phyloP scores from a whole-genome alignment of 805 yeast species.

The Suhomyces sp. region DNA sequence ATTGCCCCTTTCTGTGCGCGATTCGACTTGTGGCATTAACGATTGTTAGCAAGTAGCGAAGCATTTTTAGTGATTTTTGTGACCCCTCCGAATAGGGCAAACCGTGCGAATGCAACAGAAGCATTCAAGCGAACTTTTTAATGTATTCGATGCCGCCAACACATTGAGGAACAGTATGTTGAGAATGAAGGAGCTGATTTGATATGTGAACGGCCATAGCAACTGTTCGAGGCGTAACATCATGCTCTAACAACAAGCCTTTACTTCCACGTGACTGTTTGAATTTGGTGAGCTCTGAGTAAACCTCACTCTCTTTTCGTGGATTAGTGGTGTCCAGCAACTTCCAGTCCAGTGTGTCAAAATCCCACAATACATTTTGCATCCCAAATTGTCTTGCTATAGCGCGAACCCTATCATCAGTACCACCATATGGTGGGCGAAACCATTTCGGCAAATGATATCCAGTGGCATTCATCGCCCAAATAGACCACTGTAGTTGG shows the following conservation, averaged over 20 bases:
- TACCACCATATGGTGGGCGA: slow-evolving; percentile 95
- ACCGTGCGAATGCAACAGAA: background rate
- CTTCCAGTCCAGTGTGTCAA: slow-evolving; percentile 90
- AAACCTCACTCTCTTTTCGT: slow-evolving; percentile 52
- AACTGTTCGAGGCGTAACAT: slow-evolving; percentile 64
- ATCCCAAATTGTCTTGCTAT: slow-evolving; percentile 82
- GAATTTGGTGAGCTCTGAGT: slow-evolving; percentile 57
- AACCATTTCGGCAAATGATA: slow-evolving; percentile 87
- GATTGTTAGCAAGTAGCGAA: background rate
- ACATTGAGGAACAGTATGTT: slow-evolving; percentile 76
- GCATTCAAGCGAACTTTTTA: slow-evolving; percentile 24
- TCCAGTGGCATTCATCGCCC: slow-evolving; percentile 97
- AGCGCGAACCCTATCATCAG: slow-evolving; percentile 80
- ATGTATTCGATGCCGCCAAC: slow-evolving; percentile 66
- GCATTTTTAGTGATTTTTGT: background rate
- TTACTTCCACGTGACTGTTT: slow-evolving; percentile 19
- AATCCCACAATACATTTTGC: slow-evolving; percentile 87
- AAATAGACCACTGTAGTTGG: slow-evolving; percentile 89
- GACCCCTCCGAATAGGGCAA: background rate
- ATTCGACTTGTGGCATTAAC: background rate
- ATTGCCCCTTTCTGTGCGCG: background rate
- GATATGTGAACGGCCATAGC: slow-evolving; percentile 61
- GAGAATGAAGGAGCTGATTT: slow-evolving; percentile 52
- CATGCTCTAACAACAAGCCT: slow-evolving; percentile 88
- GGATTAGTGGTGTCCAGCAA: slow-evolving; percentile 36